Base-by-base conservation (phyloP, 192 early-diverging fungal species). In the Phycomyces nitens region DNA sequence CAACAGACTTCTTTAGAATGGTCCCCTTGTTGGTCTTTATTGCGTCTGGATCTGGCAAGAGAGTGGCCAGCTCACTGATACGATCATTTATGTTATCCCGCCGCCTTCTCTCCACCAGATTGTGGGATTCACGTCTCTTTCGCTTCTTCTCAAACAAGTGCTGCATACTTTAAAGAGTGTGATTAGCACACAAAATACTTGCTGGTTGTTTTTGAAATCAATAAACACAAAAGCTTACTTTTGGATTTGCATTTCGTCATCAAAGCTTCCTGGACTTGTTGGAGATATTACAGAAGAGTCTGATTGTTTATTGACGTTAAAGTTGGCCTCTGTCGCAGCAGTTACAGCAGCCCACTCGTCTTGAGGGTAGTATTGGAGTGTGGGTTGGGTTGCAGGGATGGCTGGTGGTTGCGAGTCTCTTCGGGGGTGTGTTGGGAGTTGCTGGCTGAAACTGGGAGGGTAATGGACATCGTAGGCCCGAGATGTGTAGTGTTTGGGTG, bases 1-100 rank as follows among this genome's bases (percentile, higher is more conserved):
- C 94, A 21, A 99, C 96, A 11, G 91, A 90, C 66, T 92, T 88
- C 51, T 88, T 85, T 49, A 99, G 82, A 39, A 99, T 97, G 7
- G 87, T 80, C 16, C 96, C 96, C 81, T 96, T 94, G 82, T 95
- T 96, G 27, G 89, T 88, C 73, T 96, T 98, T 69, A 85, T 87
- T 62, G 87, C 86, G 29, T 61, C 62, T 14, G 77, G 69, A 67
- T 96, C 92, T 29, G 96, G 96, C 54, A 99, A 78, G 51, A 99
- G 71, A 8, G 83, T 82, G 18, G 80, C 84, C 50, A 99, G 80
- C 65, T 99, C 96, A 51, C 85, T 90, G 65, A 99, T 99, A 69
- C 93, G 94, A 77, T 95, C 96, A 73, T 99, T 99, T 79, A 99
- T 99, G 76, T 95, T 94, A 71, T 99, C 95, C 42, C 95, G 86